Conservation (phyloP, 2,329 filamentous ascomycete genomes). For the Xylaria polymorpha region DNA sequence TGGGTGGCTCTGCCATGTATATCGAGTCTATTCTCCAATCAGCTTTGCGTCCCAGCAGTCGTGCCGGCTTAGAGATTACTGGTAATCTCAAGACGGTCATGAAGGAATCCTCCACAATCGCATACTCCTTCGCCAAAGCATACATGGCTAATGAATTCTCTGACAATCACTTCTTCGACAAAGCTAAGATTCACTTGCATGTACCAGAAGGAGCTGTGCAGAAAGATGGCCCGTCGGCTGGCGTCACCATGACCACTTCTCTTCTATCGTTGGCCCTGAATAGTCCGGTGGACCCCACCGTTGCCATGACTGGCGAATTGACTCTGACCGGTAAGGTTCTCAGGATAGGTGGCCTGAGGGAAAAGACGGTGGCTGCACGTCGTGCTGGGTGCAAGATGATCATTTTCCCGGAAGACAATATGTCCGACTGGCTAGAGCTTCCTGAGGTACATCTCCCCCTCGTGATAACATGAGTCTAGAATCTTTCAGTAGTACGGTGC, state of each 20-base stretch:
- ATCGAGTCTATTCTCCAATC: slow-evolving; percentile 96
- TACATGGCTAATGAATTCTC: slow-evolving; percentile 86
- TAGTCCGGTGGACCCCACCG: slow-evolving; percentile 79
- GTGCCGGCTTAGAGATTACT: slow-evolving; percentile 87
- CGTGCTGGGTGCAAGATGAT: slow-evolving; percentile 92
- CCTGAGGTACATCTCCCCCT: slow-evolving; percentile 78
- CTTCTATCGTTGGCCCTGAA: slow-evolving; percentile 87
- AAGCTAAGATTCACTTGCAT: slow-evolving; percentile 93
- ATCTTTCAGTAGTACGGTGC: slow-evolving; percentile 7
- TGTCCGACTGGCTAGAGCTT: slow-evolving; percentile 96
- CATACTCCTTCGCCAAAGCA: slow-evolving; percentile 95
- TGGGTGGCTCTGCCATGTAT: slow-evolving; percentile 96
- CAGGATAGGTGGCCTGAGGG: slow-evolving; percentile 89
- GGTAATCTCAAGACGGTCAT: slow-evolving; percentile 96
- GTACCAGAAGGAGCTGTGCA: slow-evolving; percentile 96
- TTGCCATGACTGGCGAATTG: slow-evolving; percentile 98
- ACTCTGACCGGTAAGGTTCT: slow-evolving; percentile 97
- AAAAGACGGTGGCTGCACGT: slow-evolving; percentile 96
- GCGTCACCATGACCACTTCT: slow-evolving; percentile 98
- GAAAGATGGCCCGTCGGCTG: slow-evolving; percentile 92
- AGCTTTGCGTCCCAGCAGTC: slow-evolving; percentile 76
- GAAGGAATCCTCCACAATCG: slow-evolving; percentile 96
- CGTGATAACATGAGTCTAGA: slow-evolving; percentile 26
- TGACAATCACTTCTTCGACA: slow-evolving; percentile 94
- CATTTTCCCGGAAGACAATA: slow-evolving; percentile 94